Percentiles rank a stretch among this genome's conserved stretches.
phyloP scores from a whole-genome alignment of 2,329 filamentous ascomycete species.

The Aureobasidium sp. region DNA sequence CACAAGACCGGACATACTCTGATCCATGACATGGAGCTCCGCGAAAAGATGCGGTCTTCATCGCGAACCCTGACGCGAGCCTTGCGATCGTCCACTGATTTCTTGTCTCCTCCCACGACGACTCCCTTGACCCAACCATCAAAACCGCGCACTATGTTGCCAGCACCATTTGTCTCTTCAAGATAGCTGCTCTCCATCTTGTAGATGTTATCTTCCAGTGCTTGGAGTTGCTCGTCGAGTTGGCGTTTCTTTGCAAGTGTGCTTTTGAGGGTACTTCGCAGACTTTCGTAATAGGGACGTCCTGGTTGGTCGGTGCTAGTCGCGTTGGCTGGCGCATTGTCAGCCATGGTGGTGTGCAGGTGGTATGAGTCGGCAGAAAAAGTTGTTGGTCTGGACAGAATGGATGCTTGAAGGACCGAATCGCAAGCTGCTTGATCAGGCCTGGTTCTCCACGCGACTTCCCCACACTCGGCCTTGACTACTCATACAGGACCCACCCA shows the following conservation, averaged over 20 bases:
- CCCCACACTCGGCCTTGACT: too few relatives aligned
- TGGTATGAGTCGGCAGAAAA: neutral
- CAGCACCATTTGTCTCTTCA: slow-evolving; percentile 73
- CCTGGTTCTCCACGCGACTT: too few relatives aligned
- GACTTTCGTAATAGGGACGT: slow-evolving; percentile 61
- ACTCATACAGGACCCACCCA: too few relatives aligned
- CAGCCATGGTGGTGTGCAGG: slow-evolving; percentile 36
- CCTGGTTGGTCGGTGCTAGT: slow-evolving; percentile 40
- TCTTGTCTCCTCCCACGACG: slow-evolving; percentile 38
- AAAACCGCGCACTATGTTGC: slow-evolving; percentile 96
- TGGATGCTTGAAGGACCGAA: neutral
- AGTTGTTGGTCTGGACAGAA: neutral
- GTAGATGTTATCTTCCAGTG: slow-evolving; percentile 72
- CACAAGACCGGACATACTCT: slow-evolving; percentile 22
- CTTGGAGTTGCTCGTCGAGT: slow-evolving; percentile 45
- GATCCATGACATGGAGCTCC: slow-evolving; percentile 32
- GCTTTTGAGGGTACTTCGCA: slow-evolving; percentile 59
- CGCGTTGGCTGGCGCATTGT: slow-evolving; percentile 38
- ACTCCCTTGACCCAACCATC: slow-evolving; percentile 94
- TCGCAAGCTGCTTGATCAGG: too few relatives aligned
- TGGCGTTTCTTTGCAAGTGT: slow-evolving; percentile 59
- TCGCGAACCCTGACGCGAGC: slow-evolving; percentile 58
- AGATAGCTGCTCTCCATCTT: slow-evolving; percentile 82
- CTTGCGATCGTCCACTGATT: slow-evolving; percentile 53
- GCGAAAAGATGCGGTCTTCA: slow-evolving; percentile 62